These are phyloP conservation scores for Zymoseptoria ardabiliae DNA, from an alignment of 2,329 filamentous ascomycete genomes.

Conservation along the genomic window DNA sequence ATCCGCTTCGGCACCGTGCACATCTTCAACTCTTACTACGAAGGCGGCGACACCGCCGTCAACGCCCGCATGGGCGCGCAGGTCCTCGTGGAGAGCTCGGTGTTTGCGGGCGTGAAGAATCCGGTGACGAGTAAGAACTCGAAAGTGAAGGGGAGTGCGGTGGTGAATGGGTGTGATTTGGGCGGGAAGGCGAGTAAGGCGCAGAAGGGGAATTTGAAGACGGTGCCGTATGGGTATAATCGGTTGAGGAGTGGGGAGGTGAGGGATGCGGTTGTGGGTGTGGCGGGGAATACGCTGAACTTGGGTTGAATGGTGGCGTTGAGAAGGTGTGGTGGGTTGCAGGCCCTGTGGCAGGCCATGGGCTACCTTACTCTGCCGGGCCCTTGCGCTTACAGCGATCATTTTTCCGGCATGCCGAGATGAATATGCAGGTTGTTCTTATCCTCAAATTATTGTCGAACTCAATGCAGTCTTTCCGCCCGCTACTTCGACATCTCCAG, in stretches of 20 bases:
- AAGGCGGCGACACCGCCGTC: constrained; percentile 32
- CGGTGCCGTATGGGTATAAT: constrained; percentile 30
- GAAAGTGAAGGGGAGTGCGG: constrained; percentile 31
- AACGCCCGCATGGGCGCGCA: constrained; percentile 39
- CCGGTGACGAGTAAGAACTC: constrained; percentile 29
- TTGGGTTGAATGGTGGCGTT: constrained; percentile 15
- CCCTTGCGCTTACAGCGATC: too few relatives aligned
- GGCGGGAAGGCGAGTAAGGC: constrained; percentile 30
- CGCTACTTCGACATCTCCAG: not conserved
- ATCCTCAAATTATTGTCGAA: not conserved
- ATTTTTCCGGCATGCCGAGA: not conserved
- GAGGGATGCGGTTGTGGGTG: constrained; percentile 34
- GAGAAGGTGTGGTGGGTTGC: not conserved
- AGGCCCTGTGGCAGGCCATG: not conserved
- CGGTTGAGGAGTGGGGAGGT: constrained; percentile 30
- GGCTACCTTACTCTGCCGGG: too few relatives aligned
- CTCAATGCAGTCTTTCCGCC: not conserved
- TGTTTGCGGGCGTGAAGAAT: constrained; percentile 30
- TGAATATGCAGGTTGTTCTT: not conserved
- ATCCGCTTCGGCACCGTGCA: constrained; percentile 62
- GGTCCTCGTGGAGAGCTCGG: constrained; percentile 38
- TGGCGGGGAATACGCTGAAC: constrained; percentile 33
- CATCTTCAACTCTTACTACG: constrained; percentile 49
- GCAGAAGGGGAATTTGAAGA: constrained; percentile 27
- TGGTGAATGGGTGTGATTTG: constrained; percentile 34